Conservation (phyloP, 352 stramenopile genomes). For the Phytophthora melonis region DNA sequence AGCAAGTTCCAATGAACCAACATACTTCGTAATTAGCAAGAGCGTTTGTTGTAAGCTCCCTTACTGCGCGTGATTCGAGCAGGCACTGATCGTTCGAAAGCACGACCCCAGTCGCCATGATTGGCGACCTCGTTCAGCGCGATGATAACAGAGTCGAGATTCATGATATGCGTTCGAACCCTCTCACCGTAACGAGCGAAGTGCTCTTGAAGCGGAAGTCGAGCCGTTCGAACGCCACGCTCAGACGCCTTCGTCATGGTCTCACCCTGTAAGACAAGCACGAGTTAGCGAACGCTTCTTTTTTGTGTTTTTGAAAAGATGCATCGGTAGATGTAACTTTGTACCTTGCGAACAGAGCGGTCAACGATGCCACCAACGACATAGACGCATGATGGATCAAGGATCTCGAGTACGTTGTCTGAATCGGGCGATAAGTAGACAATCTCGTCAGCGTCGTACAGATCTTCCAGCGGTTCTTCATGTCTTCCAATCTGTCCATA, state of each 20-base stretch:
- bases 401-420: conserved; percentile 57
- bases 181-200: conserved; percentile 24
- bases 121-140: conserved; percentile 79
- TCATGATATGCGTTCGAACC: conserved; percentile 75
- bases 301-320: neutral
- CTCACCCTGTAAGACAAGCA: conserved; percentile 43
- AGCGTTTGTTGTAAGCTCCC: conserved; percentile 10
- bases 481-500: conserved; percentile 46
- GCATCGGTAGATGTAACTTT: neutral
- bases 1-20: neutral
- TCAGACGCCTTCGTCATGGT: conserved; percentile 51
- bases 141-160: conserved; percentile 83
- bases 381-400: conserved; percentile 71
- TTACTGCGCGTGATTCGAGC: conserved; percentile 51
- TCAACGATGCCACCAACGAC: conserved; percentile 89
- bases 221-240: conserved; percentile 42
- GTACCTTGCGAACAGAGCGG: conserved; percentile 68
- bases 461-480: conserved; percentile 52
- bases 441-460: conserved; percentile 62
- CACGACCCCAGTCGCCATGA: conserved; percentile 67
- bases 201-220: conserved; percentile 77
- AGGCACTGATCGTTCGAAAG: conserved; percentile 67
- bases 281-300: neutral
- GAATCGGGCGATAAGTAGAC: conserved; percentile 90
- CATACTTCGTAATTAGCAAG: too few relatives aligned